Conservation (phyloP, 805 yeast species). For the Helenozyma baotianmanensis region DNA sequence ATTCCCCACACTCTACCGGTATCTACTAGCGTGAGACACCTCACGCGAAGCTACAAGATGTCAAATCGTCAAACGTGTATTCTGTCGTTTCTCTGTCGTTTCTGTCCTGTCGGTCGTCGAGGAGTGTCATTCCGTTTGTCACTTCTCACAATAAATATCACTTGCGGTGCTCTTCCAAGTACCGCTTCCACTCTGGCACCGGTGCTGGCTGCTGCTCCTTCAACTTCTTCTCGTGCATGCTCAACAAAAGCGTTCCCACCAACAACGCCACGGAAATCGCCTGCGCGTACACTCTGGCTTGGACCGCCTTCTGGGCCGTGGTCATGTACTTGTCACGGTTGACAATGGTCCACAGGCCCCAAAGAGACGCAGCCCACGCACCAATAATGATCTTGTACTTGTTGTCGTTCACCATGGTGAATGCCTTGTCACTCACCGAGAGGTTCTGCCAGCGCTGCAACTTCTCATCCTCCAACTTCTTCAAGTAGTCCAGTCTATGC, state of each 20-base stretch:
- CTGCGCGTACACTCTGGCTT: constrained; percentile 90
- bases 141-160: too few species aligned
- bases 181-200: constrained; percentile 34
- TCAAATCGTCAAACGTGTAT: too few species aligned
- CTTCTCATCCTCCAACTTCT: constrained; percentile 40
- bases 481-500: constrained; percentile 48
- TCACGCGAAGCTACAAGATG: too few species aligned
- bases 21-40: too few species aligned
- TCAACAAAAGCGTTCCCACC: constrained; percentile 62
- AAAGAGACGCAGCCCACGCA: constrained; percentile 77
- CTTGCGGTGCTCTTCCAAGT: constrained; percentile 22
- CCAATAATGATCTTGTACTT: constrained; percentile 66
- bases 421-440: constrained; percentile 44
- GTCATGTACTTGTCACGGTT: constrained; percentile 73
- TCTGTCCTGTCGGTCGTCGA: too few species aligned
- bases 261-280: constrained; percentile 69
- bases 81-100: too few species aligned
- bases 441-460: constrained; percentile 49
- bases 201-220: constrained; percentile 32
- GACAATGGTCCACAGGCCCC: constrained; percentile 71
- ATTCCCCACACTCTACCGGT: too few species aligned
- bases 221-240: constrained; percentile 59
- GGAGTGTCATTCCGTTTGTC: too few species aligned
- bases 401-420: constrained; percentile 47
- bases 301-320: constrained; percentile 74